A percentile compares a stretch with the other conserved stretches of the same genome.
These are phyloP conservation scores for Neofusicoccum parvum DNA, from an alignment of 2,329 filamentous ascomycete species.

Conservation along the genomic window DNA sequence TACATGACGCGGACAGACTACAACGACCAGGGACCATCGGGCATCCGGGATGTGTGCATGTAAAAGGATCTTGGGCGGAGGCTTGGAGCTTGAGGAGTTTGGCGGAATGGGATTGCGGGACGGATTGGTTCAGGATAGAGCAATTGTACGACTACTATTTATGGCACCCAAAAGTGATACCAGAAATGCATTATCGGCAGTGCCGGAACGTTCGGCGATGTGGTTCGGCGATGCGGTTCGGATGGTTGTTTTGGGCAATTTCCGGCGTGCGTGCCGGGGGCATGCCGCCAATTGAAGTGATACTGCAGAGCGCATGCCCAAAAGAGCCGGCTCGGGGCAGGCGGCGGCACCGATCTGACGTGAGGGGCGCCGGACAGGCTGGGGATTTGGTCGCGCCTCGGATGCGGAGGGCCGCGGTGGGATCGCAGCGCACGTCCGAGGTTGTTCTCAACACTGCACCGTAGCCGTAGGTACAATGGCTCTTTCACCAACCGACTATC, in stretches of 20 bases:
- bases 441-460: constrained; percentile 20
- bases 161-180: constrained; percentile 7
- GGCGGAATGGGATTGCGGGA: neutral
- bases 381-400: neutral
- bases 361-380: neutral
- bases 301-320: too few species aligned
- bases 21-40: constrained; percentile 66
- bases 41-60: constrained; percentile 57
- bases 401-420: constrained; percentile 1
- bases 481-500: constrained; percentile 18
- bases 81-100: constrained; percentile 18
- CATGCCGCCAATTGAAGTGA: neutral
- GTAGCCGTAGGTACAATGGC: constrained; percentile 18
- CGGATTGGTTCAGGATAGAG: constrained; percentile 1
- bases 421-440: constrained; percentile 15
- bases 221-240: neutral
- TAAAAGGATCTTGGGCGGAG: neutral
- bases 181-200: neutral
- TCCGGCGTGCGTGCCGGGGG: neutral
- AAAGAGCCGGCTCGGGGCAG: too few species aligned
- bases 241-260: neutral
- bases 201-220: neutral
- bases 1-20: constrained; percentile 71
- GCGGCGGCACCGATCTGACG: neutral
- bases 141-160: constrained; percentile 14